Evolutionary conservation across 2,329 filamentous ascomycete genomes (phyloP).

Genomic region (Neonectria neomacrospora): DNA sequence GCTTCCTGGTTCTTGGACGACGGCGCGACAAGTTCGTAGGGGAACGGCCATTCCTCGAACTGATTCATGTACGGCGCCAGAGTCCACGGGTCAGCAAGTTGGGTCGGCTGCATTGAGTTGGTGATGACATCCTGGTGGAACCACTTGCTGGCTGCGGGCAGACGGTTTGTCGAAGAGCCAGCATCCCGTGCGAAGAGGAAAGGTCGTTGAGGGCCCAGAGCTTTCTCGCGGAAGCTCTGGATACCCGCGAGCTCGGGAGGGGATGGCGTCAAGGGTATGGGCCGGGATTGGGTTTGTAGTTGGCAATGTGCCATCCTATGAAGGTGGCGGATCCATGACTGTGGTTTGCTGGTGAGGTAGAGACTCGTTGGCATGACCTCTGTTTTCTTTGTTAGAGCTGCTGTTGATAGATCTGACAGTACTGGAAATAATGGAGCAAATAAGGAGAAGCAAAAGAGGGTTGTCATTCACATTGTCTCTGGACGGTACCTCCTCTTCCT

Average conservation of each 20-base stretch:
- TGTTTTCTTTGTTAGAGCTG: neutral
- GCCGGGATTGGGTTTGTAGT: constrained; percentile 17
- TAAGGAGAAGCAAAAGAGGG: too few species aligned
- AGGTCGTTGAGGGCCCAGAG: constrained; percentile 64
- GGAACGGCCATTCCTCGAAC: constrained; percentile 49
- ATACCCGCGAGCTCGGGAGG: constrained; percentile 44
- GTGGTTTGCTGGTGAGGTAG: constrained; percentile 5
- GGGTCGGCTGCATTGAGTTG: constrained; percentile 5
- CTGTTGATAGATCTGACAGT: neutral
- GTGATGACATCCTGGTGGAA: constrained; percentile 53
- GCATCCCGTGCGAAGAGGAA: constrained; percentile 58
- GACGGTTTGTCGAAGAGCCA: constrained; percentile 47
- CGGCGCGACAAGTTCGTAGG: constrained; percentile 53
- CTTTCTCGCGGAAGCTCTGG: constrained; percentile 62
- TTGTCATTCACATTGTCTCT: neutral
- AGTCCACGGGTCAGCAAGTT: constrained; percentile 15
- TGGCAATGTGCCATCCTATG: constrained; percentile 22
- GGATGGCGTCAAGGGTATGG: constrained; percentile 25
- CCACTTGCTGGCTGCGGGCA: constrained; percentile 70
- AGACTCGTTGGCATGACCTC: constrained; percentile 30
- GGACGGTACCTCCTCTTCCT: neutral
- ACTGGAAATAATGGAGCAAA: neutral
- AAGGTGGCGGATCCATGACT: constrained; percentile 33
- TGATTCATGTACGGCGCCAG: constrained; percentile 46
- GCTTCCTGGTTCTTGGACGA: constrained; percentile 30